Evolutionary conservation across 2,329 filamentous ascomycete species (phyloP).

Genomic region (Didymella sp.): DNA sequence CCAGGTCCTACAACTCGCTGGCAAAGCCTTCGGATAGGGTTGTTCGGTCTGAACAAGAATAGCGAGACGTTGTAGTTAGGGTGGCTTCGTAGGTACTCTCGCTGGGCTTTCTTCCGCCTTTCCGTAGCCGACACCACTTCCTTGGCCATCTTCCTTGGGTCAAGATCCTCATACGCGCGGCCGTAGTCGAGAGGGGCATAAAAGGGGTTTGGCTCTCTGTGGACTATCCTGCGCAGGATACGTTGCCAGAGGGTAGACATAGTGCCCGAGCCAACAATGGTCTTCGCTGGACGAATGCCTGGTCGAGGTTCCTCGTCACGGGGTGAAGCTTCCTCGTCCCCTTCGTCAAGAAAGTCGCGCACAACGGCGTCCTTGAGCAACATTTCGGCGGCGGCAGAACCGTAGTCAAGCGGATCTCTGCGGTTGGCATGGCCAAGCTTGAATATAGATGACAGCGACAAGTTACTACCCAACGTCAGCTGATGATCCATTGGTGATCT

Average conservation of each 20-base stretch:
- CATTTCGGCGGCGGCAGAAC: conserved; percentile 92
- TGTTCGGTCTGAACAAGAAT: conserved; percentile 81
- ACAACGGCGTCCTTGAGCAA: conserved; percentile 95
- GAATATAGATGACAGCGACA: conserved; percentile 72
- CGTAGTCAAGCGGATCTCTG: conserved; percentile 88
- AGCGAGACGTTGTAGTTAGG: conserved; percentile 92
- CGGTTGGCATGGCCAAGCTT: conserved; percentile 67
- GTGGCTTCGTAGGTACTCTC: conserved; percentile 86
- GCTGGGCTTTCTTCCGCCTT: conserved; percentile 82
- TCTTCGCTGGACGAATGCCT: conserved; percentile 48
- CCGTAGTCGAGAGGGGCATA: conserved; percentile 81
- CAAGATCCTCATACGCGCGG: conserved; percentile 76
- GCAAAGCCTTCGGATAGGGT: conserved; percentile 80
- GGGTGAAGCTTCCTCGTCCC: conserved; percentile 50
- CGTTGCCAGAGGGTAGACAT: conserved; percentile 69
- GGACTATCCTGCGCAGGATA: conserved; percentile 62
- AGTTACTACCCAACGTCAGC: conserved; percentile 59
- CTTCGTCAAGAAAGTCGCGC: conserved; percentile 87
- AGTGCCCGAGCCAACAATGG: conserved; percentile 63
- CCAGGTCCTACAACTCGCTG: conserved; percentile 92
- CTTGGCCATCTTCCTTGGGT: conserved; percentile 86
- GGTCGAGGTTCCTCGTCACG: conserved; percentile 42
- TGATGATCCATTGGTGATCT: neutral
- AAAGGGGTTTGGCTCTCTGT: conserved; percentile 89
- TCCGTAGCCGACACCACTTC: conserved; percentile 86